Percentiles rank a stretch among this genome's conserved stretches.
phyloP scores from a whole-genome alignment of 805 yeast species.

The Wickerhamiella alocasiicola region DNA sequence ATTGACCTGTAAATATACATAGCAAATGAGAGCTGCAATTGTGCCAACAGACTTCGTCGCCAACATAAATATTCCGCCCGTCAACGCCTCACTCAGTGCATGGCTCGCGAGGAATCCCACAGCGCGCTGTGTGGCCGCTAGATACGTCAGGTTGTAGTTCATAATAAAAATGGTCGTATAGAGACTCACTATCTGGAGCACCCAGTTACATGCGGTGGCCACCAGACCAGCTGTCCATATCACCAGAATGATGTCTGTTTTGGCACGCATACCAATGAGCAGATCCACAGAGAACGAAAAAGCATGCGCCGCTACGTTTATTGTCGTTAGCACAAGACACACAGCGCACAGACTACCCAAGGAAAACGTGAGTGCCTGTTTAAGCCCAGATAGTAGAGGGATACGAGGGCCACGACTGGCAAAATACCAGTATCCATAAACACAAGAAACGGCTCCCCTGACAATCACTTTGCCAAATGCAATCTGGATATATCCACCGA shows the following conservation, averaged over 20 bases:
- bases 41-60: conserved; percentile 63
- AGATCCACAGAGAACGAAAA: conserved; percentile 5
- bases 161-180: conserved; percentile 84
- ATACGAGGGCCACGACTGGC: conserved; percentile 34
- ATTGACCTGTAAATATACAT: conserved; percentile 40
- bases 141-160: conserved; percentile 68
- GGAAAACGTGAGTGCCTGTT: conserved; percentile 69
- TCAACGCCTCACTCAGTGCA: conserved; percentile 69
- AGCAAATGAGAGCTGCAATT: conserved; percentile 49
- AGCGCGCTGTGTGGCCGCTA: conserved; percentile 68
- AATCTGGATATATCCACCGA: conserved; percentile 72
- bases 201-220: conserved; percentile 58
- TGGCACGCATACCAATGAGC: conserved; percentile 7
- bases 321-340: conserved; percentile 54
- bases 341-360: conserved; percentile 89
- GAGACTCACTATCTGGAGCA: conserved; percentile 74
- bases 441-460: conserved; percentile 71
- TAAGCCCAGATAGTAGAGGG: conserved; percentile 60
- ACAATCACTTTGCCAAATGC: conserved; percentile 73
- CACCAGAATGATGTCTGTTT: conserved; percentile 15
- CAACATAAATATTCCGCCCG: conserved; percentile 66
- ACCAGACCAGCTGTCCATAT: conserved; percentile 26
- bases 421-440: conserved; percentile 80
- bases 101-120: conserved; percentile 34
- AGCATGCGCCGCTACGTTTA: conserved; percentile 38